phyloP scores from a whole-genome alignment of 306 rosid genomes.

The Delonix regia region DNA sequence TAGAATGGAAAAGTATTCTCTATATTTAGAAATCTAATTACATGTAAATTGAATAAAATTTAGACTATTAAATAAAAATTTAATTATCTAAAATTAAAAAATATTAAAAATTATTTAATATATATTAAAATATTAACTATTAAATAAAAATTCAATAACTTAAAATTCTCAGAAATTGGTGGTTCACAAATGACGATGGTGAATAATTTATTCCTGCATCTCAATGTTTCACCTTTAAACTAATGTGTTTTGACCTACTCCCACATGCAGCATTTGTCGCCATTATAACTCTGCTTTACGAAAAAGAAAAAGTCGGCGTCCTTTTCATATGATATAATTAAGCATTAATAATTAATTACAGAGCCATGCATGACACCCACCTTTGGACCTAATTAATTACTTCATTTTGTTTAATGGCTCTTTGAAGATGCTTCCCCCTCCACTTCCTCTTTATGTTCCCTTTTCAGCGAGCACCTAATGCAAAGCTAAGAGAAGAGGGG shows the following conservation, averaged over 20 bases:
- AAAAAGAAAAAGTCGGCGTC: conserved; percentile 43
- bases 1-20: no score
- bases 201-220: background rate
- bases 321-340: conserved; percentile 37
- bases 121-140: no score
- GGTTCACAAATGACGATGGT: background rate
- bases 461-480: conserved; percentile 28
- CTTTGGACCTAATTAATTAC: background rate
- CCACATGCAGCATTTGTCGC: conserved; percentile 50
- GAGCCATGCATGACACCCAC: conserved; percentile 31
- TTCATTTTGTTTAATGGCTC: conserved; percentile 30
- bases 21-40: no score
- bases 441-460: conserved; percentile 31
- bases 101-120: no score
- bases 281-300: conserved; percentile 34
- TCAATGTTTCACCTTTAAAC: background rate
- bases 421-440: conserved; percentile 28
- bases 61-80: no score
- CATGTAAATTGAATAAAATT: no score
- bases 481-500: conserved; percentile 22
- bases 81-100: no score
- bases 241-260: conserved; percentile 34
- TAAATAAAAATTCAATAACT: no score
- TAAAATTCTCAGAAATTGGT: no score
- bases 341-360: conserved; percentile 27